phyloP scores from a whole-genome alignment of 176 grass and related monocot genomes.

The Aechmea fasciata region DNA sequence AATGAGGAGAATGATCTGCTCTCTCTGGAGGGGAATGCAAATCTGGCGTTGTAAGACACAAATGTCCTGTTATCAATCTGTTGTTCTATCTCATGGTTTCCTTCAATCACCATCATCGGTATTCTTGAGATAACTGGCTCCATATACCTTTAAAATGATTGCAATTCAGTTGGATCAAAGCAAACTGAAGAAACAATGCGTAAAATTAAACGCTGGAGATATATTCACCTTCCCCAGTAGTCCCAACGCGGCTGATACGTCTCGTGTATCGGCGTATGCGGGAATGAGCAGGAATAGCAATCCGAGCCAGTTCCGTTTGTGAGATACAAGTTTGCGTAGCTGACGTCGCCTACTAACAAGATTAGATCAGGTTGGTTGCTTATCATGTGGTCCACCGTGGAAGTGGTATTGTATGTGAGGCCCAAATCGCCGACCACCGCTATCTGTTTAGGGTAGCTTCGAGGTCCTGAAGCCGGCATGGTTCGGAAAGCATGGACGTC shows the following conservation, averaged over 20 bases:
- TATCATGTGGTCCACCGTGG: constrained; percentile 66
- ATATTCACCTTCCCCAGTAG: constrained; percentile 71
- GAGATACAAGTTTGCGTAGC: constrained; percentile 74
- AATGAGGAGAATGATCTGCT: constrained; percentile 60
- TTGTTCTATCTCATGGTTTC: constrained; percentile 75
- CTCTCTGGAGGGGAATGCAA: constrained; percentile 60
- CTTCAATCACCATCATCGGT: constrained; percentile 84
- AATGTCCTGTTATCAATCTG: constrained; percentile 57
- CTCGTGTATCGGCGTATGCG: constrained; percentile 58
- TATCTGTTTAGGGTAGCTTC: constrained; percentile 53
- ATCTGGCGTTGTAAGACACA: constrained; percentile 56
- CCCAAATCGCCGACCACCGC: constrained; percentile 77
- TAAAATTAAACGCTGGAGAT: neutral
- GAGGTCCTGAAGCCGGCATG: constrained; percentile 55
- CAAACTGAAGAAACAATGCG: neutral
- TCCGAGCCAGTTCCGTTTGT: constrained; percentile 71
- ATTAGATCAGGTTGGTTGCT: constrained; percentile 67
- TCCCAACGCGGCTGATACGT: constrained; percentile 87
- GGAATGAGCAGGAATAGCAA: constrained; percentile 70
- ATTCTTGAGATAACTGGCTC: constrained; percentile 54
- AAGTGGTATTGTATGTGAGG: constrained; percentile 77
- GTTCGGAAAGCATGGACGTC: constrained; percentile 47
- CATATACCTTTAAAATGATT: constrained; percentile 56
- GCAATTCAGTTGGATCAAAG: neutral
- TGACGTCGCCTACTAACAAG: constrained; percentile 72